Evolutionary conservation across 305 asterid genomes (phyloP).

Genomic region (Solanum hybrid): DNA sequence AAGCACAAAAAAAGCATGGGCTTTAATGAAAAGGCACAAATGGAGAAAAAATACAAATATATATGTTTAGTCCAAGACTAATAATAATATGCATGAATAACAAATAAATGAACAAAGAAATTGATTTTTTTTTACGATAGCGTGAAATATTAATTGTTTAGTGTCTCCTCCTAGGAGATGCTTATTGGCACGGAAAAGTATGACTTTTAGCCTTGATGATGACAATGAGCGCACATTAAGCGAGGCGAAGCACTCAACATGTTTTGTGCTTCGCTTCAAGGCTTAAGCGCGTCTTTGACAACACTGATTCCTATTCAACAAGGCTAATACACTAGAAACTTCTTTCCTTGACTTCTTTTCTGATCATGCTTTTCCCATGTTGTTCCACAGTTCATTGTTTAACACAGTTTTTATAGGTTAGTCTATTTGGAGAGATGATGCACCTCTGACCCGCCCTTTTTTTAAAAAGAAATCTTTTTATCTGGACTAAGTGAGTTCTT

Average conservation of each 20-base stretch:
- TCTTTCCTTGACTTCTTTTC: background rate
- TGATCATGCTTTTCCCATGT: background rate
- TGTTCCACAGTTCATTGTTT: background rate
- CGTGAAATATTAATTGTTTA: background rate
- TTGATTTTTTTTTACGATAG: background rate
- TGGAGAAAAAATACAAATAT: background rate
- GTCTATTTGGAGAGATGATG: background rate
- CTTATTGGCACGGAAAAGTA: background rate
- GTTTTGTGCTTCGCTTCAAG: background rate
- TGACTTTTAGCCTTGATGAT: background rate
- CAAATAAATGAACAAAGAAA: background rate
- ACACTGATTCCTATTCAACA: background rate
- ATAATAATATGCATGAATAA: background rate
- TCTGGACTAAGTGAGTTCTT: background rate
- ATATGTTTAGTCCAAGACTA: background rate
- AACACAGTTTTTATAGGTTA: background rate
- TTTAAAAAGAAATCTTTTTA: background rate
- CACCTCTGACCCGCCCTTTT: background rate
- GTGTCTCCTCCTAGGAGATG: background rate
- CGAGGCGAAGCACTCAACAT: background rate
- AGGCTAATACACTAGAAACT: background rate
- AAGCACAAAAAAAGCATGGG: background rate
- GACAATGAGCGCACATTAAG: background rate
- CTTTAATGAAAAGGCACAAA: background rate
- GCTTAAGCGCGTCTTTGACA: background rate